Percentiles rank a stretch among this genome's conserved stretches.
Evolutionary conservation across 2,329 filamentous ascomycete species (phyloP).

Genomic region (Colletotrichum cereale): DNA sequence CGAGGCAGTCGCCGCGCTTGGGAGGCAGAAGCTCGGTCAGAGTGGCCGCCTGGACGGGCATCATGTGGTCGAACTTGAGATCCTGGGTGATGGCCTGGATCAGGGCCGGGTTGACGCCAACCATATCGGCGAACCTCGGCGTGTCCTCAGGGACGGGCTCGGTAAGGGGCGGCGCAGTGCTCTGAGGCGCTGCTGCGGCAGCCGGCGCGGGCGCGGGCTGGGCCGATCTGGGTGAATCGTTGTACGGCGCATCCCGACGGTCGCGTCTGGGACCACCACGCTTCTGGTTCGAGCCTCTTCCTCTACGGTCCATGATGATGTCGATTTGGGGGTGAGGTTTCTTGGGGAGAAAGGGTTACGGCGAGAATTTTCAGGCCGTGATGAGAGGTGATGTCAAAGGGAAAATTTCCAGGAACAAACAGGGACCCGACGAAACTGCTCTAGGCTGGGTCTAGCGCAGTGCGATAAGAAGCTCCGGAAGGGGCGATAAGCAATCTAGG

Average conservation of each 20-base stretch:
- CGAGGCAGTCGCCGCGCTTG: slow-evolving; percentile 67
- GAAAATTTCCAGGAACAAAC: slow-evolving; percentile 29
- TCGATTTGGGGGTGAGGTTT: neutral
- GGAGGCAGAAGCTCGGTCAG: slow-evolving; percentile 61
- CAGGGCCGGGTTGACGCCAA: slow-evolving; percentile 58
- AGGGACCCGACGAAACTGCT: slow-evolving; percentile 30
- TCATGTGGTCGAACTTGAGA: slow-evolving; percentile 65
- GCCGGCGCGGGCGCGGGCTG: slow-evolving; percentile 9
- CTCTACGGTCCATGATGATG: slow-evolving; percentile 37
- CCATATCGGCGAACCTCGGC: slow-evolving; percentile 61
- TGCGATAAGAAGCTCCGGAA: slow-evolving; percentile 15
- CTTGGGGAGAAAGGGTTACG: neutral
- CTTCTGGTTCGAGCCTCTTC: slow-evolving; percentile 24
- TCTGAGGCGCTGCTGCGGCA: slow-evolving; percentile 4
- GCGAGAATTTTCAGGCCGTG: slow-evolving; percentile 18
- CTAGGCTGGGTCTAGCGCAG: slow-evolving; percentile 18
- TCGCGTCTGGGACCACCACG: slow-evolving; percentile 26
- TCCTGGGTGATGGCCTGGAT: slow-evolving; percentile 62
- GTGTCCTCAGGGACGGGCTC: slow-evolving; percentile 57
- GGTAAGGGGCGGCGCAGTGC: slow-evolving; percentile 50
- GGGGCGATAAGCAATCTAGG: slow-evolving; percentile 26
- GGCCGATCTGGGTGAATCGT: slow-evolving; percentile 12
- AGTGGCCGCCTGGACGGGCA: slow-evolving; percentile 66
- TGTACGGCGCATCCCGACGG: slow-evolving; percentile 15
- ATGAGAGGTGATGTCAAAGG: slow-evolving; percentile 25